Conservation (phyloP, 768 basidiomycete species). For the Collybia sp. region DNA sequence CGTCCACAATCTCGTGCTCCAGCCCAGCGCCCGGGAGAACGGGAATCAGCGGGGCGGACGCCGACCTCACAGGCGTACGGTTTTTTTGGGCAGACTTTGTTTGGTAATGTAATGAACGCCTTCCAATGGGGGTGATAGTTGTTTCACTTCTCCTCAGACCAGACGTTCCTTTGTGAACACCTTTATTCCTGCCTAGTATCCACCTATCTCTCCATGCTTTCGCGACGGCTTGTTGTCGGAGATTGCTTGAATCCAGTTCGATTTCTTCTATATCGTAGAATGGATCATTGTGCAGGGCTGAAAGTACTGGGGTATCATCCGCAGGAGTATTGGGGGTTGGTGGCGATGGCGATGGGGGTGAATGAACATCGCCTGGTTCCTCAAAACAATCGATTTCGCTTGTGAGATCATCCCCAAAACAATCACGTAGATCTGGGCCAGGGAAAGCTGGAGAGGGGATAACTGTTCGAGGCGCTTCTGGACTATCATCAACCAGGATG, state of each 20-base stretch:
- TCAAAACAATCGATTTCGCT: conserved; percentile 42
- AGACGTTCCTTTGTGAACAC: background rate
- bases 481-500: background rate
- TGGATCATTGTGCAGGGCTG: conserved; percentile 21
- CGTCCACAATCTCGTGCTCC: no score
- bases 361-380: conserved; percentile 16
- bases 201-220: conserved; percentile 53
- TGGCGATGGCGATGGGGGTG: conserved; percentile 33
- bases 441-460: conserved; percentile 6
- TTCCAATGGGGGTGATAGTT: conserved; percentile 39
- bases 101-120: conserved; percentile 14
- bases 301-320: conserved; percentile 6
- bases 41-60: no score
- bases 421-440: conserved; percentile 41
- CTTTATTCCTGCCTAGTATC: conserved; percentile 26
- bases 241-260: conserved; percentile 16
- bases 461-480: background rate
- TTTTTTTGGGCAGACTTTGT: no score
- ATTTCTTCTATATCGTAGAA: conserved; percentile 21
- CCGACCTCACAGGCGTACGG: no score
- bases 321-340: conserved; percentile 21
- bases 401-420: conserved; percentile 35
- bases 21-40: no score
- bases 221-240: conserved; percentile 37
- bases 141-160: conserved; percentile 36